phyloP scores from a whole-genome alignment of 495 filamentous ascomycete species.

The Pseudoneurospora amorphoporcata region DNA sequence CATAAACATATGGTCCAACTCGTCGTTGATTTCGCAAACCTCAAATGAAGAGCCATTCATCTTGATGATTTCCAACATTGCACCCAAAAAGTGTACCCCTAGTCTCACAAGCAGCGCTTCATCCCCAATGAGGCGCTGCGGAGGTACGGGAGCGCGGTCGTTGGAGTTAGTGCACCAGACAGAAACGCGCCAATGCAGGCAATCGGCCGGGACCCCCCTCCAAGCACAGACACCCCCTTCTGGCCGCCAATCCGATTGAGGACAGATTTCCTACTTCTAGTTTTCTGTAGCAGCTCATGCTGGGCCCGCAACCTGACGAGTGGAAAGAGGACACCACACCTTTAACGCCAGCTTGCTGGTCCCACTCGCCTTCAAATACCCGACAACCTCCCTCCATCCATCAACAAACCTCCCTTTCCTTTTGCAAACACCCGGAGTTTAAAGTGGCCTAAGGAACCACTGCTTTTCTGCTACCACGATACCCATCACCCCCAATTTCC shows the following conservation, averaged over 20 bases:
- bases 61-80: neutral
- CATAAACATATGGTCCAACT: neutral
- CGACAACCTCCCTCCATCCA: slow-evolving; percentile 3
- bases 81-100: neutral
- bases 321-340: neutral
- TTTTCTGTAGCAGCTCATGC: slow-evolving; percentile 1
- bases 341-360: slow-evolving; percentile 4
- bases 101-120: neutral
- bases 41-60: neutral
- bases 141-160: neutral
- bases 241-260: slow-evolving; percentile 20
- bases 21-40: too few species aligned
- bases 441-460: slow-evolving; percentile 5
- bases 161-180: neutral
- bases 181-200: neutral
- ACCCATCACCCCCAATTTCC: neutral
- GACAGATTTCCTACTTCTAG: slow-evolving; percentile 21
- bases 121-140: neutral
- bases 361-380: neutral
- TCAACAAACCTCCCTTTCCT: slow-evolving; percentile 7
- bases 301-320: neutral
- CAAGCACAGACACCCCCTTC: neutral
- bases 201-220: neutral
- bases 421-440: slow-evolving; percentile 1
- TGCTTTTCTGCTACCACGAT: slow-evolving; percentile 9